Evolutionary conservation across 2,329 filamentous ascomycete species (phyloP).

Genomic region (Fusarium sp.): DNA sequence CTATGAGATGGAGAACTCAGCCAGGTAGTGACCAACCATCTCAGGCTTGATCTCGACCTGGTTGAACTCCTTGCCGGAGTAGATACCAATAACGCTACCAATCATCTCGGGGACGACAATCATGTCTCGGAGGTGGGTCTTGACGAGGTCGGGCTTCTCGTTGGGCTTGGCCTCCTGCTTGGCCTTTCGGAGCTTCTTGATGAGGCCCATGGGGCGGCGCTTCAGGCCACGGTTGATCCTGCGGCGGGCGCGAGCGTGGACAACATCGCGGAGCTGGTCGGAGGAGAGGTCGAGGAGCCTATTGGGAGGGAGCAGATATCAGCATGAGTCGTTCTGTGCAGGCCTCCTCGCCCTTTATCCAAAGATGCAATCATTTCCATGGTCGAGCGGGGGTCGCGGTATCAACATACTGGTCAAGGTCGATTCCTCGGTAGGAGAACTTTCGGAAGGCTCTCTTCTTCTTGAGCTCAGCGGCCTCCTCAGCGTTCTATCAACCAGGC

Average conservation of each 20-base stretch:
- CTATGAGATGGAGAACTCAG: constrained; percentile 99
- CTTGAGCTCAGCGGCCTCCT: constrained; percentile 99
- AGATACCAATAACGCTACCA: constrained; percentile 97
- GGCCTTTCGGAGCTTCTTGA: constrained; percentile 99
- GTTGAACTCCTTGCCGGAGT: constrained; percentile 99
- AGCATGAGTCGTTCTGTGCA: constrained; percentile 31
- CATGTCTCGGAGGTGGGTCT: constrained; percentile 99
- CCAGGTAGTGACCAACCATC: constrained; percentile 99
- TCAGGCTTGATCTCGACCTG: constrained; percentile 99
- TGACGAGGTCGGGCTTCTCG: constrained; percentile 99
- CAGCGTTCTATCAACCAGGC: constrained; percentile 78
- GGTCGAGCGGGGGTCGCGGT: constrained; percentile 46
- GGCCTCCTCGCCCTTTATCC: constrained; percentile 13
- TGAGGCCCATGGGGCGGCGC: constrained; percentile 99
- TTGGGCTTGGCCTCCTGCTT: constrained; percentile 99
- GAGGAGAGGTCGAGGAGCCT: constrained; percentile 99
- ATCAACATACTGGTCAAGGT: constrained; percentile 93
- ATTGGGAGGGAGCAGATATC: constrained; percentile 43
- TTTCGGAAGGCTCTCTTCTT: constrained; percentile 99
- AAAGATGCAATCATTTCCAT: constrained; percentile 20
- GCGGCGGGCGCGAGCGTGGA: constrained; percentile 97
- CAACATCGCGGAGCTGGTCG: constrained; percentile 98
- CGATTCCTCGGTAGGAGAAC: constrained; percentile 99
- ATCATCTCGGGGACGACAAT: constrained; percentile 99
- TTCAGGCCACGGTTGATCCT: constrained; percentile 99